Evolutionary conservation across 768 basidiomycete genomes (phyloP).

Genomic region (Dioszegia hungarica): DNA sequence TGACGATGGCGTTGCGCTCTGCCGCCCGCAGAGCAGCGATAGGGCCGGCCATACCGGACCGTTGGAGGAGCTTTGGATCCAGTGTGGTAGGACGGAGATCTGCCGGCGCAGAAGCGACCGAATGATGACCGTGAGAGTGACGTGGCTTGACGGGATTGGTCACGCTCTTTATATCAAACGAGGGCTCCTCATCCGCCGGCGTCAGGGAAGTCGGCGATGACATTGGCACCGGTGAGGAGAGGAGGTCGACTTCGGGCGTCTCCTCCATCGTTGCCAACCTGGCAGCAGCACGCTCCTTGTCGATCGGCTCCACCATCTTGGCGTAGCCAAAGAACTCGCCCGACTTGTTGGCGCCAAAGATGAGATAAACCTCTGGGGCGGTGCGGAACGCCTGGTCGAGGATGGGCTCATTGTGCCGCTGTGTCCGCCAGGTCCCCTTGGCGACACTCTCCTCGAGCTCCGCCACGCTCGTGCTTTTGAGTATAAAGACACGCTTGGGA

Average conservation of each 20-base stretch:
- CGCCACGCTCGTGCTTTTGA: conserved; percentile 77
- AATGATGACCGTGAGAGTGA: background rate
- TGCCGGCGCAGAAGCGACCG: background rate
- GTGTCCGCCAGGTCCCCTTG: conserved; percentile 82
- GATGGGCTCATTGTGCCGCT: conserved; percentile 83
- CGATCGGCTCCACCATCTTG: conserved; percentile 54
- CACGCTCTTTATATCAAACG: background rate
- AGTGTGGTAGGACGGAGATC: background rate
- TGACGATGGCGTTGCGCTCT: background rate
- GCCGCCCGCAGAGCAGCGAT: conserved; percentile 1
- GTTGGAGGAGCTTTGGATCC: conserved; percentile 1
- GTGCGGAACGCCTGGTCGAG: conserved; percentile 92
- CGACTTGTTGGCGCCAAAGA: conserved; percentile 89
- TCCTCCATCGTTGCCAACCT: background rate
- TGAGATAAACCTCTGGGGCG: conserved; percentile 75
- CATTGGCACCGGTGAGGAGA: background rate
- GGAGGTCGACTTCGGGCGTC: background rate
- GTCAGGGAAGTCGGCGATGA: background rate
- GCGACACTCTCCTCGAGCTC: conserved; percentile 76
- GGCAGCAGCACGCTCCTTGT: conserved; percentile 14
- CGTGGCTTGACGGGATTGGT: background rate
- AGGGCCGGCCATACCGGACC: background rate
- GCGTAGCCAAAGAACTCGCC: conserved; percentile 95
- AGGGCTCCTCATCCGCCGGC: background rate
- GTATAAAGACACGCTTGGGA: conserved; percentile 84